These are phyloP conservation scores for Trichoderma sp. DNA, from an alignment of 2,329 filamentous ascomycete species.

Conservation along the genomic window DNA sequence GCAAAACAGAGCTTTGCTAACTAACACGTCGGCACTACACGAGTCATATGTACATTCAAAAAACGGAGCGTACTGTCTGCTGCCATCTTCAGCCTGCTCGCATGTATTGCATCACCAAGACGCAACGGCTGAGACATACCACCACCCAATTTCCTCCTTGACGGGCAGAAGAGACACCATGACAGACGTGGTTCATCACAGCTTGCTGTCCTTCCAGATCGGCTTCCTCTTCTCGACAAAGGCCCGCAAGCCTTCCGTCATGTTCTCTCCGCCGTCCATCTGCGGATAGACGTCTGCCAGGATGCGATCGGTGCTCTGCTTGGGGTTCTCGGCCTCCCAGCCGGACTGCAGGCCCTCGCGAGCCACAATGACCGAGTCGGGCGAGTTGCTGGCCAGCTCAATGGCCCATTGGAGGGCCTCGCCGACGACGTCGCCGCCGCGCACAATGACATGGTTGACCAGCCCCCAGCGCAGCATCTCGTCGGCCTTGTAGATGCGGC, in stretches of 20 bases:
- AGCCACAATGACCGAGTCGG: constrained; percentile 75
- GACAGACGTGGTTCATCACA: constrained; percentile 44
- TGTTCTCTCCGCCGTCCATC: constrained; percentile 70
- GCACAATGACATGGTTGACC: constrained; percentile 65
- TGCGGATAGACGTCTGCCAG: constrained; percentile 61
- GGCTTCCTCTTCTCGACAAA: constrained; percentile 78
- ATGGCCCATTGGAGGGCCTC: constrained; percentile 65
- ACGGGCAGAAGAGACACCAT: background rate
- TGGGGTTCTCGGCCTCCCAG: constrained; percentile 70
- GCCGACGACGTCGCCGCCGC: constrained; percentile 52
- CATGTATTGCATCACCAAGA: constrained; percentile 16
- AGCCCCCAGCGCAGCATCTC: constrained; percentile 69
- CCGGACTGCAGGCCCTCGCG: constrained; percentile 72
- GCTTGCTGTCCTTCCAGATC: constrained; percentile 66
- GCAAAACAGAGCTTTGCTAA: background rate
- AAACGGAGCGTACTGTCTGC: background rate
- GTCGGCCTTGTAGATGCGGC: constrained; percentile 60
- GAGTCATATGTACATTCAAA: constrained; percentile 17
- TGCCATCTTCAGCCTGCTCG: background rate
- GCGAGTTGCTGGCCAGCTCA: constrained; percentile 67
- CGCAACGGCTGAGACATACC: constrained; percentile 11
- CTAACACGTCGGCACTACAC: background rate
- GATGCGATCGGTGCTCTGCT: constrained; percentile 62
- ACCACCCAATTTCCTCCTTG: background rate
- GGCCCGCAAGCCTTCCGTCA: constrained; percentile 72